These are phyloP conservation scores for Lagerstroemia speciosa DNA, from an alignment of 345 rosid genomes.

Conservation along the genomic window DNA sequence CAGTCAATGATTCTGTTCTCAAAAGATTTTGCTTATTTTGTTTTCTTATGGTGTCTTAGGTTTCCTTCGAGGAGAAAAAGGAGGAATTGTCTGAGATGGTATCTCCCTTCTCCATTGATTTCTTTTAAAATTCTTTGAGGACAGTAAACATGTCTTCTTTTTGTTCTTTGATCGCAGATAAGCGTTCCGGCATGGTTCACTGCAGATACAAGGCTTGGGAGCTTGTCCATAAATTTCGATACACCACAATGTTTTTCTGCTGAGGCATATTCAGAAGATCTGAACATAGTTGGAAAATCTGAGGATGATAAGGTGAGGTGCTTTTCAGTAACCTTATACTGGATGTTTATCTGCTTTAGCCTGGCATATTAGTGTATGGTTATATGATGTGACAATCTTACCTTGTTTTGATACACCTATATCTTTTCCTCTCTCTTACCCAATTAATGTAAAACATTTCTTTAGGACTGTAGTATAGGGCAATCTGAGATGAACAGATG, in stretches of 20 bases:
- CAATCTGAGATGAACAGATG: neutral
- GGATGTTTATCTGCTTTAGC: neutral
- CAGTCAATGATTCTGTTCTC: neutral
- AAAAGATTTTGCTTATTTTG: no score
- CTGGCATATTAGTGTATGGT: neutral
- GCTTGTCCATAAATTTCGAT: constrained; percentile 90
- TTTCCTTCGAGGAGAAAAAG: constrained; percentile 83
- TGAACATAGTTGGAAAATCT: constrained; percentile 77
- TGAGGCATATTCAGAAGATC: constrained; percentile 94
- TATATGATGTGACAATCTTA: neutral
- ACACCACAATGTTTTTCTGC: constrained; percentile 98
- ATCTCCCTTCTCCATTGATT: constrained; percentile 7
- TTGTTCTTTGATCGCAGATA: constrained; percentile 36
- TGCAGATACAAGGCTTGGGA: constrained; percentile 88
- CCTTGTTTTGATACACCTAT: neutral
- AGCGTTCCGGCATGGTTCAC: constrained; percentile 99
- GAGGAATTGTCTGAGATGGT: constrained; percentile 96
- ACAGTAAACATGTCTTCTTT: no score
- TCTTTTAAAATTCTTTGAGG: neutral
- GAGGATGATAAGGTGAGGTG: constrained; percentile 88
- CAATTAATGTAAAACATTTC: neutral
- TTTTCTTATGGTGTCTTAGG: constrained; percentile 28
- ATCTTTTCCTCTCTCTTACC: neutral
- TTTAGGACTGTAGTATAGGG: neutral
- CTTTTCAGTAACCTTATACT: neutral